A percentile compares a stretch with the other conserved stretches of the same genome.
Evolutionary conservation across 2,329 filamentous ascomycete genomes (phyloP).

Genomic region (Colletotrichum karsti): DNA sequence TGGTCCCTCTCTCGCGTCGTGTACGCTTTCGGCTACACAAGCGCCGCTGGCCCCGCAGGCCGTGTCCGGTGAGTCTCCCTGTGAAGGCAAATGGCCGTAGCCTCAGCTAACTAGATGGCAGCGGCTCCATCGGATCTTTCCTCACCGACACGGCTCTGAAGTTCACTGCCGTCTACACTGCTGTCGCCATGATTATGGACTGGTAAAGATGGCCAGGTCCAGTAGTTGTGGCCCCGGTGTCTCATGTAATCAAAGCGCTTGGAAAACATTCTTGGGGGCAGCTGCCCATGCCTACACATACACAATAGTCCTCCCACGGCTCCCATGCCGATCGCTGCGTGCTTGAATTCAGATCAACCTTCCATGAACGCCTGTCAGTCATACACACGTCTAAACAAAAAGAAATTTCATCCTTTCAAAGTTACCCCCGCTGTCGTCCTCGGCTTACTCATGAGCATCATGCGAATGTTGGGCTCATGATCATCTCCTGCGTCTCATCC

Average conservation of each 20-base stretch:
- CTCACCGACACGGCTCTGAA: constrained; percentile 50
- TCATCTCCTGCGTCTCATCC: constrained; percentile 37
- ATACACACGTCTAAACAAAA: neutral
- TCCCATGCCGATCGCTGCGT: neutral
- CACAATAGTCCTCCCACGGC: neutral
- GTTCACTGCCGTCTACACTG: constrained; percentile 52
- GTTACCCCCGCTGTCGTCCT: too few relatives aligned
- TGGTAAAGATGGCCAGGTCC: constrained; percentile 30
- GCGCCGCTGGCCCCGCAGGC: constrained; percentile 54
- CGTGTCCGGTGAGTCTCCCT: constrained; percentile 44
- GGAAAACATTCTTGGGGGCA: neutral
- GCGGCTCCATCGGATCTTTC: constrained; percentile 44
- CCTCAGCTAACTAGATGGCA: constrained; percentile 27
- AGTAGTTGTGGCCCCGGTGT: neutral
- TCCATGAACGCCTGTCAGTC: constrained; percentile 5
- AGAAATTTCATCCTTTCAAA: too few relatives aligned
- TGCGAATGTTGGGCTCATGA: too few relatives aligned
- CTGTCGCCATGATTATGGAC: constrained; percentile 46
- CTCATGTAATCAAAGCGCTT: neutral
- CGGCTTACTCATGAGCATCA: too few relatives aligned
- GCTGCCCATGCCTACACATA: neutral
- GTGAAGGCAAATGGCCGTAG: neutral
- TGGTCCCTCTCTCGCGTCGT: constrained; percentile 63
- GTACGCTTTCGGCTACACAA: constrained; percentile 65
- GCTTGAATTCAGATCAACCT: neutral